These are phyloP conservation scores for Tolypocladium sp. DNA, from an alignment of 2,329 filamentous ascomycete species.

Conservation along the genomic window DNA sequence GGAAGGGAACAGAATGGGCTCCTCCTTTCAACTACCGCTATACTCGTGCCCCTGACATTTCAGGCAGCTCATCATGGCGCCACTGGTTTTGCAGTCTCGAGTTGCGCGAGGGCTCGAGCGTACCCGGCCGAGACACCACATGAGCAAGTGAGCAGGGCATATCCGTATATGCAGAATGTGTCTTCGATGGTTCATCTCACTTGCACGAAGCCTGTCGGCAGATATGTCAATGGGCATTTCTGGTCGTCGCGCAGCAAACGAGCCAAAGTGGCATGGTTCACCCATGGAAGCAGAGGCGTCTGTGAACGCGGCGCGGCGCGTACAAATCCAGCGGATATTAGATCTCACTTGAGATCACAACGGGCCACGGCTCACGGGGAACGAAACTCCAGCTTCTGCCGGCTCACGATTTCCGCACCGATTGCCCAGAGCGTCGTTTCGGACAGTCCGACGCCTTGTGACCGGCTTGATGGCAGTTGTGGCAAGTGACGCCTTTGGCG, in stretches of 20 bases:
- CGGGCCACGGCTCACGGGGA: neutral
- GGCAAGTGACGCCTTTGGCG: slow-evolving; percentile 35
- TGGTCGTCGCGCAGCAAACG: neutral
- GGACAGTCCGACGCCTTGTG: slow-evolving; percentile 52
- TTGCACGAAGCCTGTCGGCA: neutral
- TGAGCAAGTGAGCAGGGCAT: neutral
- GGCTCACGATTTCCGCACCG: neutral
- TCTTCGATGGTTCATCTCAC: neutral
- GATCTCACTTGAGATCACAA: neutral
- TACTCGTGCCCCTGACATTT: neutral
- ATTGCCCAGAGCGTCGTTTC: slow-evolving; percentile 10
- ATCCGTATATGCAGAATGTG: neutral
- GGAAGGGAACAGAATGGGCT: neutral
- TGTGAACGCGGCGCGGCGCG: neutral
- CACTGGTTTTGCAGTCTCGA: neutral
- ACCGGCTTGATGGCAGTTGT: slow-evolving; percentile 51
- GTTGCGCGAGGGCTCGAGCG: neutral
- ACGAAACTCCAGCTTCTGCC: no score
- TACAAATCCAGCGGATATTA: neutral
- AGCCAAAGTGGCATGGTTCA: neutral
- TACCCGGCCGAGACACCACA: neutral
- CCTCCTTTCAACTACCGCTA: neutral
- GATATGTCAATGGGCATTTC: neutral
- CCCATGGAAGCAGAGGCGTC: neutral
- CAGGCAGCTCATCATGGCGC: neutral